A percentile compares a stretch with the other conserved stretches of the same genome.
These are phyloP conservation scores for Aspergillus thermomutatus DNA, from an alignment of 2,329 filamentous ascomycete species.

Conservation along the genomic window DNA sequence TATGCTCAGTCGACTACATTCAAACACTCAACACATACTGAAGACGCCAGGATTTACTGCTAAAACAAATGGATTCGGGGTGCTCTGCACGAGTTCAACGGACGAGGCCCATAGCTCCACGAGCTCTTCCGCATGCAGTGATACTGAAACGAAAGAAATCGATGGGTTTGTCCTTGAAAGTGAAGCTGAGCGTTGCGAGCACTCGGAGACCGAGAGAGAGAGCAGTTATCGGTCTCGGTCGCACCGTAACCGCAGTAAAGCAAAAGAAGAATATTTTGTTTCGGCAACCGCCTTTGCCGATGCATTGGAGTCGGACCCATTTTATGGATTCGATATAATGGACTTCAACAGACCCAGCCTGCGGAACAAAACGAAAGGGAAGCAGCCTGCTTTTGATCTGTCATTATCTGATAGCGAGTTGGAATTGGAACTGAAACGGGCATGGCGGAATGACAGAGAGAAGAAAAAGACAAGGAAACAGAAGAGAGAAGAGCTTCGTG, in stretches of 20 bases:
- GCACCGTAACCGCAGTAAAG: background rate
- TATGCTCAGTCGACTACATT: background rate
- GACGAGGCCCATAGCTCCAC: background rate
- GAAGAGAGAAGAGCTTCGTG: slow-evolving; percentile 66
- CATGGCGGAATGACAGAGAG: slow-evolving; percentile 65
- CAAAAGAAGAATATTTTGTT: slow-evolving; percentile 41
- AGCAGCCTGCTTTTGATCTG: slow-evolving; percentile 52
- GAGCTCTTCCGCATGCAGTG: background rate
- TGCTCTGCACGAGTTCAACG: background rate
- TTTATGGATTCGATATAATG: slow-evolving; percentile 78
- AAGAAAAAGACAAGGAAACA: slow-evolving; percentile 70
- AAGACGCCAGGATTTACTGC: background rate
- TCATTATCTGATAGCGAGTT: slow-evolving; percentile 66
- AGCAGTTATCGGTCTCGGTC: background rate
- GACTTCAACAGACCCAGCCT: slow-evolving; percentile 72
- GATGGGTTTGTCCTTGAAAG: background rate
- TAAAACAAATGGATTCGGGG: background rate
- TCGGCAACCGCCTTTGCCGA: slow-evolving; percentile 57
- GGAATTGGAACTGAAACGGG: slow-evolving; percentile 55
- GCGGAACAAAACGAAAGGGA: slow-evolving; percentile 62
- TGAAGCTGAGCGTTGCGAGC: background rate
- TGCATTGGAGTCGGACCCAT: slow-evolving; percentile 56
- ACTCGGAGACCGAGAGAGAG: background rate
- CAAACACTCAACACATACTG: background rate
- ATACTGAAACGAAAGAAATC: background rate